phyloP scores from a whole-genome alignment of 108 stramenopile genomes.

The Nitzschia sp. region DNA sequence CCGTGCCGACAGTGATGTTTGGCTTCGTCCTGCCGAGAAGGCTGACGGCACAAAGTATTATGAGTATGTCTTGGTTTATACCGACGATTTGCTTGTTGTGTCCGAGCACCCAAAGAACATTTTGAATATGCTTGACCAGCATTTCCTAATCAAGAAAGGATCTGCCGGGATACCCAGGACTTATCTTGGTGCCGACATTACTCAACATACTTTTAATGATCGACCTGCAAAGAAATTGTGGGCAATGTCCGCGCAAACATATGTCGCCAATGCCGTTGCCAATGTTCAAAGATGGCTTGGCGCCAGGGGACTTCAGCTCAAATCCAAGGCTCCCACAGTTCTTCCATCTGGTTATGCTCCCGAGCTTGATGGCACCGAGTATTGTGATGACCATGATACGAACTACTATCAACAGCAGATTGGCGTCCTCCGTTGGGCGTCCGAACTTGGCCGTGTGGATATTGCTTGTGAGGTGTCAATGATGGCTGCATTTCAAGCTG shows the following conservation, averaged over 20 bases:
- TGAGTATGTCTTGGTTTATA: constrained; percentile 38
- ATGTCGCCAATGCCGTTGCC: constrained; percentile 32
- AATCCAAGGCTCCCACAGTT: constrained; percentile 22
- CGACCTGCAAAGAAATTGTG: constrained; percentile 42
- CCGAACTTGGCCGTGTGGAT: constrained; percentile 51
- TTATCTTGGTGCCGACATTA: constrained; percentile 47
- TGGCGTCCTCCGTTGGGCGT: constrained; percentile 50
- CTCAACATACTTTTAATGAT: background rate
- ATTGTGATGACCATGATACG: constrained; percentile 15
- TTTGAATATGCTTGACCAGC: constrained; percentile 27
- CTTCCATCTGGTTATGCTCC: constrained; percentile 27
- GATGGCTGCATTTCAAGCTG: constrained; percentile 36
- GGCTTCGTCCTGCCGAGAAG: constrained; percentile 16
- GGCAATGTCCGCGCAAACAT: constrained; percentile 27
- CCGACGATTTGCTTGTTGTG: constrained; percentile 34
- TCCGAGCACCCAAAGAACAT: constrained; percentile 6
- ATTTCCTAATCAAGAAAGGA: constrained; percentile 36
- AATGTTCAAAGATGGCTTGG: constrained; percentile 30
- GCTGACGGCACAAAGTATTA: constrained; percentile 27
- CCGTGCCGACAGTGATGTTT: constrained; percentile 39
- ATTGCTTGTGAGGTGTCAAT: constrained; percentile 46
- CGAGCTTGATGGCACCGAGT: constrained; percentile 18
- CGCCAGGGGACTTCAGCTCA: constrained; percentile 12
- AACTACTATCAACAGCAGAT: constrained; percentile 33
- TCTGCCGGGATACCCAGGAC: constrained; percentile 36